Evolutionary conservation across 805 yeast genomes (phyloP), one percentile per base, ranked within the genome.

Genomic region (Wickerhamomyces subpelliculosus): DNA sequence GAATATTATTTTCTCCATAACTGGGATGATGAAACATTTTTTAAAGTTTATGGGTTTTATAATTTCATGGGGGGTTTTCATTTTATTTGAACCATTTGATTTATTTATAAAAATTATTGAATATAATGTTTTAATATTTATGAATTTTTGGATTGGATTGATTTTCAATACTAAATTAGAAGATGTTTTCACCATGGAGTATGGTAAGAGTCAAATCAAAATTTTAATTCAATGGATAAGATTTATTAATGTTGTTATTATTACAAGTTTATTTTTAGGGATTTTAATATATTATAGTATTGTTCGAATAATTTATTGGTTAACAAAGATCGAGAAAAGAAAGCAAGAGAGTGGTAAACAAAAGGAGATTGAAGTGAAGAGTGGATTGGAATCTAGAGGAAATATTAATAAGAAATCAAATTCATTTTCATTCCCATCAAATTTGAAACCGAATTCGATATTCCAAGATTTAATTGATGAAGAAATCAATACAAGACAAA

Each of bases 211-310:
- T 3, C 49, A 48, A 25, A 30, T 52, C 20, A 44, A 41, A 18
- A 33, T 52, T 5, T 19, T 49, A 17, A 46, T 47, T 12, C 45
- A 51, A 22, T 49, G 54, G 50, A 24, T 52, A 2, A 44, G 49
- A 25, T 49, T 43, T 32, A 29, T 51, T 18, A 51, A 49, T 27
- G 47, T 51, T 10, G 38, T 51, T 43, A 42, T 50, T 12, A 41
- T 52, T 21, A 40, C 50, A 0, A 47, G 48, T 1, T 30, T 51
- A 35, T 31, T 51, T 4, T 16, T 52, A 16, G 57, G 57, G 3
- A 37, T 51, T 8, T 31, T 45, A n/a, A 38, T 47, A 1, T 52
- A 52, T 34, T 52, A 47, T 30, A 43, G 46, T 1, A 24, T 40
- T 7, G 37, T 52, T 8, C 42, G 49, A 19, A 23, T 42, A 18